A percentile compares a stretch with the other conserved stretches of the same genome.
Conservation (phyloP, 495 filamentous ascomycete species). For the Talaromyces liani region DNA sequence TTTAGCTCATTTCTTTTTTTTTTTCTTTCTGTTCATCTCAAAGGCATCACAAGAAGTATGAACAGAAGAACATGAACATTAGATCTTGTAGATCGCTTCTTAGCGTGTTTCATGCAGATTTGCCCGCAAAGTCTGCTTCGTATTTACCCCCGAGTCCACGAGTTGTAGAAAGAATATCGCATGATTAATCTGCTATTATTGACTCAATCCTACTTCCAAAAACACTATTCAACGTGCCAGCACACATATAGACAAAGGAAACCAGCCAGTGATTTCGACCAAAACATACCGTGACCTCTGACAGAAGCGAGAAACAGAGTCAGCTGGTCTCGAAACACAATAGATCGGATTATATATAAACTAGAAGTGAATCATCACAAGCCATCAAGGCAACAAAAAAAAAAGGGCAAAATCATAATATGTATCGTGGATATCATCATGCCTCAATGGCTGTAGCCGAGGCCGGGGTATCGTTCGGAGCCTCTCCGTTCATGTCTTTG, state of each 20-base stretch:
- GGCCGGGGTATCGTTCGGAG: not conserved
- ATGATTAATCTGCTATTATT: not conserved
- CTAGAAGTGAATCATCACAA: not conserved
- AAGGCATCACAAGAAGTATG: not conserved
- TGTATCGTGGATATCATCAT: not conserved
- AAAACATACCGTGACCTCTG: not conserved
- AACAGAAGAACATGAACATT: not conserved
- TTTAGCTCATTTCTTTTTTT: not conserved
- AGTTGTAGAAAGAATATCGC: not conserved
- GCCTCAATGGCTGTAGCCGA: not conserved
- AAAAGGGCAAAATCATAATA: not conserved
- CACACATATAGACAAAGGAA: not conserved
- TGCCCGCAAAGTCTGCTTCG: not conserved
- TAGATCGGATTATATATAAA: not conserved
- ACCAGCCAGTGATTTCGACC: not conserved
- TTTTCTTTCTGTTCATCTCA: not conserved
- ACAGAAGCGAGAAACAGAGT: not conserved
- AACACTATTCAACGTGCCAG: not conserved
- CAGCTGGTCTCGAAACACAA: not conserved
- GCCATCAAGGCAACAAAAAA: not conserved
- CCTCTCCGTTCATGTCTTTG: not conserved
- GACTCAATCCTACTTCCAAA: not conserved
- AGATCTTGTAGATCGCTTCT: not conserved
- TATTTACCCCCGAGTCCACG: not conserved
- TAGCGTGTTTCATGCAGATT: not conserved